These are phyloP conservation scores for Populus pruinosa DNA, from an alignment of 345 rosid genomes.

Conservation along the genomic window DNA sequence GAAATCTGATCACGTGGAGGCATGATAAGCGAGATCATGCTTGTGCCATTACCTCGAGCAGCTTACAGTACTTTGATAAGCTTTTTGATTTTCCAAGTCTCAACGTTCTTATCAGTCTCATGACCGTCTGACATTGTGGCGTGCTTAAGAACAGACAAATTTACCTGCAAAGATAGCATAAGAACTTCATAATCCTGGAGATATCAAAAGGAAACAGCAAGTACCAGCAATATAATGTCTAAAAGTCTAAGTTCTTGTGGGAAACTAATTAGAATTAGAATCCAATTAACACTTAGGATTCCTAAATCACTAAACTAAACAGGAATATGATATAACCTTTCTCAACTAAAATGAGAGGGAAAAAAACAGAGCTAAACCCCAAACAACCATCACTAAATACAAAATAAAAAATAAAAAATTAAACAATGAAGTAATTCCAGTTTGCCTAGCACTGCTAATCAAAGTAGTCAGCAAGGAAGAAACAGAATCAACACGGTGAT, in stretches of 20 bases:
- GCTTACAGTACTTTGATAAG: slow-evolving; percentile 81
- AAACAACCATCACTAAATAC: background rate
- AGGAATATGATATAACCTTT: too few relatives aligned
- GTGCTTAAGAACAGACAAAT: background rate
- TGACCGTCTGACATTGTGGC: slow-evolving; percentile 42
- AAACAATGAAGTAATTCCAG: too few relatives aligned
- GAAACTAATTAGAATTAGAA: too few relatives aligned
- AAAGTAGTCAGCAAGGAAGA: background rate
- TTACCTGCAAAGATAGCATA: slow-evolving; percentile 18
- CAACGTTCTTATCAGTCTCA: slow-evolving; percentile 79
- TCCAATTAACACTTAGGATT: too few relatives aligned
- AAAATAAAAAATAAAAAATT: background rate
- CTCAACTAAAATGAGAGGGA: too few relatives aligned
- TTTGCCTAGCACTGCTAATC: background rate
- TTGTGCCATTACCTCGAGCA: slow-evolving; percentile 90
- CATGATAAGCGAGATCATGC: slow-evolving; percentile 96
- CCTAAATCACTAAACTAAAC: too few relatives aligned
- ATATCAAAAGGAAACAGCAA: background rate
- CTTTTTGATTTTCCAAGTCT: slow-evolving; percentile 93
- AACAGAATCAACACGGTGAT: background rate
- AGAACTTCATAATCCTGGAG: background rate
- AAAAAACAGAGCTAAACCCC: too few relatives aligned
- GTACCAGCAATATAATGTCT: background rate
- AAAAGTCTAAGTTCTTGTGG: background rate
- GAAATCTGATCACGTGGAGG: slow-evolving; percentile 94